phyloP scores from a whole-genome alignment of 192 early-diverging fungal genomes.

The Coemansia sp. region DNA sequence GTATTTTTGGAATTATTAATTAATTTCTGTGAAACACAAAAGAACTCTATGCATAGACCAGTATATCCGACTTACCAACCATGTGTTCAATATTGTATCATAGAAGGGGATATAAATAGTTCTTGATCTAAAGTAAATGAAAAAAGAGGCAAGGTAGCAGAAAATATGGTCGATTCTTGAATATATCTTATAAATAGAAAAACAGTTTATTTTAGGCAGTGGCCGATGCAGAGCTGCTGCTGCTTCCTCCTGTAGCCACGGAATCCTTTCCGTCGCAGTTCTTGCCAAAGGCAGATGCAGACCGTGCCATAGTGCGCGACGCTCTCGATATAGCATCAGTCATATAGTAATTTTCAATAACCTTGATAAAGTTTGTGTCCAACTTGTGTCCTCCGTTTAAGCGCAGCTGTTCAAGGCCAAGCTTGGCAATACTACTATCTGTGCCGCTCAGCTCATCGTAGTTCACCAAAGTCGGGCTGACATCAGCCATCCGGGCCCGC shows the following conservation, averaged over 20 bases:
- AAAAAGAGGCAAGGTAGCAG: too few species aligned
- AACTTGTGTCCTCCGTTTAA: constrained; percentile 20
- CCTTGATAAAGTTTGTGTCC: constrained; percentile 57
- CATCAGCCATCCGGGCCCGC: constrained; percentile 82
- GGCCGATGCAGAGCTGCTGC: not conserved
- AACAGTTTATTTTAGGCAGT: not conserved
- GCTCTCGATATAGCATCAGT: constrained; percentile 92
- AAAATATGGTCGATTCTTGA: too few species aligned
- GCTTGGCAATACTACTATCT: constrained; percentile 48
- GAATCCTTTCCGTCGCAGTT: not conserved
- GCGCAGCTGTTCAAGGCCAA: constrained; percentile 66
- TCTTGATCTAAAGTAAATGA: too few species aligned
- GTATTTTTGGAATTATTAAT: too few species aligned
- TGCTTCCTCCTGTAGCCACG: not conserved
- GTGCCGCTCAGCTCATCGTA: constrained; percentile 68
- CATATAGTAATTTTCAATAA: constrained; percentile 90
- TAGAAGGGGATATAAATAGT: too few species aligned
- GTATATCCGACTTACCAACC: too few species aligned
- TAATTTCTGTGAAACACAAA: too few species aligned
- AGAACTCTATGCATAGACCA: too few species aligned
- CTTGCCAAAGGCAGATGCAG: constrained; percentile 61
- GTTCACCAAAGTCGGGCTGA: constrained; percentile 80
- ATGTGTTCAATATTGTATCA: too few species aligned
- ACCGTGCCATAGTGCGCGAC: constrained; percentile 95
- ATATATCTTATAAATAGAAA: not conserved